Conservation (phyloP, 1,284 basidiomycete genomes). For the Austroboletus olivaceoglutinosus region DNA sequence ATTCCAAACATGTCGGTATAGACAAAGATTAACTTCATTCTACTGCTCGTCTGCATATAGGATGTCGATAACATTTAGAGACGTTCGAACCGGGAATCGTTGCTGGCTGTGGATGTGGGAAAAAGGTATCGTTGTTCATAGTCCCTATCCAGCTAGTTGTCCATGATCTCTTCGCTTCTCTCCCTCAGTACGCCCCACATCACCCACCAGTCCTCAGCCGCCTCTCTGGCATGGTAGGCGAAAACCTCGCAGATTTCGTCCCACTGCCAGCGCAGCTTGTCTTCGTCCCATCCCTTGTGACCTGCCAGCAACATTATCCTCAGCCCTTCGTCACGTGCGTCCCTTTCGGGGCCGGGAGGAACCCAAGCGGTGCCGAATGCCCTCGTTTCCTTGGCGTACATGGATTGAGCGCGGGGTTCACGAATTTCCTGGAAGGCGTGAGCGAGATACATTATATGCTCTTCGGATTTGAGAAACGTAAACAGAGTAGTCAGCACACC, state of each 20-base stretch:
- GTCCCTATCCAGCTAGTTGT: conserved; percentile 7
- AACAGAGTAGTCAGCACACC: conserved; percentile 46
- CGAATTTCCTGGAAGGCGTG: conserved; percentile 47
- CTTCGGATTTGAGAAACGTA: conserved; percentile 38
- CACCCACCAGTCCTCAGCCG: conserved; percentile 49
- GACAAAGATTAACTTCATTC: not conserved
- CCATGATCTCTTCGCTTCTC: conserved; percentile 23
- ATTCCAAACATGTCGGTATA: conserved; percentile 1
- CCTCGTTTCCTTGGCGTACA: conserved; percentile 29
- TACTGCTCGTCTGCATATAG: not conserved
- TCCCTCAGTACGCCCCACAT: conserved; percentile 42
- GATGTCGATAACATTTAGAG: conserved; percentile 1
- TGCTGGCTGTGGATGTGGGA: not conserved
- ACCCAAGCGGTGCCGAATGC: conserved; percentile 28
- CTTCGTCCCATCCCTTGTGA: conserved; percentile 33
- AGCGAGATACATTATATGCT: conserved; percentile 42
- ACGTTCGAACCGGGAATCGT: not conserved
- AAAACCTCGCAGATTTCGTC: conserved; percentile 44
- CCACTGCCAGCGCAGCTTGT: conserved; percentile 39
- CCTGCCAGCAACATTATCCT: conserved; percentile 25
- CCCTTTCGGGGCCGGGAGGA: conserved; percentile 39
- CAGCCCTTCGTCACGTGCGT: conserved; percentile 40
- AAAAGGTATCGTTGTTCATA: conserved; percentile 3
- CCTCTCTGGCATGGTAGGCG: conserved; percentile 44
- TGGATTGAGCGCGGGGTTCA: conserved; percentile 28